Base-by-base conservation (phyloP, 192 early-diverging fungal species). In the Backusella parvicylindrica region DNA sequence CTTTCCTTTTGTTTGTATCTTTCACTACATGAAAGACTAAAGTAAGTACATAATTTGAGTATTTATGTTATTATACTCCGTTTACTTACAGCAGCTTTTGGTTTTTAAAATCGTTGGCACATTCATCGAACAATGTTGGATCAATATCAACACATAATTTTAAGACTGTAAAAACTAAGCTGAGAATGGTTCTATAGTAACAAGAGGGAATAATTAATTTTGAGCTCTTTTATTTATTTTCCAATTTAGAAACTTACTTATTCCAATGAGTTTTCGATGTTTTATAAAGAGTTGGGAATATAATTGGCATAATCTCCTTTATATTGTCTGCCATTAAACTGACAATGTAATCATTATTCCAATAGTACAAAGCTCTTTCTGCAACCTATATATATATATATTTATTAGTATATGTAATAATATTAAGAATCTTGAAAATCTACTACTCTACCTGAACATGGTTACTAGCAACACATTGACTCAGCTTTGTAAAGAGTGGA, bases 181-280 rank as follows among this genome's bases (percentile, higher is more conserved):
- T 91, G 82, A 96, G 93, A 75, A 97, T 95, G 84, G 92, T 92
- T 81, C 95, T 85, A n/a, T 4, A 2, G 1, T 16, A 26, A 23
- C 21, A 56, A 56, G 11, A 9, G 1, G 1, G 3, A 32, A 64
- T 0, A 60, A 41, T 35, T 16, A 56, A 23, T 26, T 4, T 33
- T 6, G 21, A 47, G 16, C 2, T 16, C 32, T 1, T 18, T 36
- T 11, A 37, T 16, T 33, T 6, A 4, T 15, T n/a, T n/a, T n/a
- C n/a, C n/a, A n/a, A 9, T 75, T 33, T 9, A 38, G 3, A 38
- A 18, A 56, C 64, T 68, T 81, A 92, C 91, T 90, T 81, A 84
- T 97, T 96, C 95, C 95, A 97, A 73, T 97, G 95, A 8, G 93
- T 88, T 78, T 93, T 93, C 50, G 95, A 95, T 74, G 95, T 93